A percentile compares a stretch with the other conserved stretches of the same genome.
These are phyloP conservation scores for Pichia exigua DNA, from an alignment of 805 yeast genomes.

Conservation along the genomic window DNA sequence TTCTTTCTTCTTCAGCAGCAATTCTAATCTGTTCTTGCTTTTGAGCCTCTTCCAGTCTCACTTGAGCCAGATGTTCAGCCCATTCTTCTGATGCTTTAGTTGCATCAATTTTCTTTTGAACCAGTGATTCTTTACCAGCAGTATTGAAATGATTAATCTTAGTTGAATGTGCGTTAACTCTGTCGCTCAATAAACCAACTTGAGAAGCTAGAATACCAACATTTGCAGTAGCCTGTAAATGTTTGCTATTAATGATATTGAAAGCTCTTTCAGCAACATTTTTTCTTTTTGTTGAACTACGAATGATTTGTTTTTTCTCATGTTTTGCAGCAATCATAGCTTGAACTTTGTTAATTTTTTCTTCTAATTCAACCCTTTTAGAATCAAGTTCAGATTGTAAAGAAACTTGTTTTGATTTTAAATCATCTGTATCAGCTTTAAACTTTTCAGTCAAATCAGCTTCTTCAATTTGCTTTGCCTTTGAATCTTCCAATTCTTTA, in stretches of 20 bases:
- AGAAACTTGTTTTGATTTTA: constrained; percentile 32
- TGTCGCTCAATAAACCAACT: constrained; percentile 35
- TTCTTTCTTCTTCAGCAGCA: constrained; percentile 32
- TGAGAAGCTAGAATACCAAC: constrained; percentile 34
- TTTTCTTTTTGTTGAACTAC: constrained; percentile 26
- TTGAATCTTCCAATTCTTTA: constrained; percentile 23
- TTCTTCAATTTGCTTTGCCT: constrained; percentile 26
- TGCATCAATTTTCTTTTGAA: constrained; percentile 34
- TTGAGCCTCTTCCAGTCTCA: constrained; percentile 37
- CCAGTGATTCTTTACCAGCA: constrained; percentile 32
- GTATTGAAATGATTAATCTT: constrained; percentile 32
- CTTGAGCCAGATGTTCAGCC: constrained; percentile 38
- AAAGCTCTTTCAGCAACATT: constrained; percentile 36
- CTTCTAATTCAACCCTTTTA: constrained; percentile 32
- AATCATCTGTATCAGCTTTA: constrained; percentile 34
- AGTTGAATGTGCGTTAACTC: constrained; percentile 38
- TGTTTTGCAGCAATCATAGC: constrained; percentile 36
- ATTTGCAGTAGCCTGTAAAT: constrained; percentile 32
- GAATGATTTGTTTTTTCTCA: constrained; percentile 28
- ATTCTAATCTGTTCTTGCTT: constrained; percentile 38
- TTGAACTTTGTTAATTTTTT: constrained; percentile 27
- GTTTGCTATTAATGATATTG: constrained; percentile 26
- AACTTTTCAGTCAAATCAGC: constrained; percentile 28
- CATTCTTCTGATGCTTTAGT: constrained; percentile 33
- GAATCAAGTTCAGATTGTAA: constrained; percentile 30